Conservation (phyloP, 495 filamentous ascomycete genomes). For the Diplogelasinospora grovesii region DNA sequence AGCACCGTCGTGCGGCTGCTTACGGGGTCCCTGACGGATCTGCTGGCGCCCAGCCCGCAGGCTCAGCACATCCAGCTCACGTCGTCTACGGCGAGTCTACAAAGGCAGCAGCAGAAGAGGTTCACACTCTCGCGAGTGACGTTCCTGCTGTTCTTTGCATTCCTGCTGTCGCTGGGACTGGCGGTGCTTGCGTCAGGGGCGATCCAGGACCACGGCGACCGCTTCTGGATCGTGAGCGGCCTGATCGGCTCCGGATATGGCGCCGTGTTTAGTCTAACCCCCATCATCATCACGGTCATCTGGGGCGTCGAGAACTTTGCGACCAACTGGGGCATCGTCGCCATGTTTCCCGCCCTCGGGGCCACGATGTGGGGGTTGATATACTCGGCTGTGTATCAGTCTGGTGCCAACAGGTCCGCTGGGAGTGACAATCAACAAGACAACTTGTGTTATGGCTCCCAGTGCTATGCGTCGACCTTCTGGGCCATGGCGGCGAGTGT, state of each 20-base stretch:
- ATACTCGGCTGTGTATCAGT: conserved; percentile 76
- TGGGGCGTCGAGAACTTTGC: conserved; percentile 99
- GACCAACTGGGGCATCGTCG: conserved; percentile 95
- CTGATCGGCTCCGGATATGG: conserved; percentile 87
- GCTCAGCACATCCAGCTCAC: conserved; percentile 34
- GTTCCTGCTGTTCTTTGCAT: conserved; percentile 69
- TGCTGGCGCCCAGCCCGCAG: conserved; percentile 65
- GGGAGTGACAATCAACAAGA: conserved; percentile 25
- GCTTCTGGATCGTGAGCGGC: conserved; percentile 75
- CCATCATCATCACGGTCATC: conserved; percentile 87
- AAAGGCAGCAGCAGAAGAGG: conserved; percentile 28
- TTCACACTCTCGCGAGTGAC: conserved; percentile 66
- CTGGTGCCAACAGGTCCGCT: conserved; percentile 36
- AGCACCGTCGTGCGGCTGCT: conserved; percentile 83
- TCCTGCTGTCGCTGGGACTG: conserved; percentile 71
- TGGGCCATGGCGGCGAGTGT: conserved; percentile 75
- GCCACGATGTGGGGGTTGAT: conserved; percentile 80
- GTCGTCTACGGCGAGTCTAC: conserved; percentile 15
- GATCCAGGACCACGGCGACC: conserved; percentile 55
- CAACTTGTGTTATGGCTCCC: conserved; percentile 63
- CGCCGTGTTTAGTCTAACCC: conserved; percentile 78
- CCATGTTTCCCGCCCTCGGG: conserved; percentile 79
- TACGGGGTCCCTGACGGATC: conserved; percentile 78
- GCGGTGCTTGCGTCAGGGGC: conserved; percentile 65
- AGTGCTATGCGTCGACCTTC: conserved; percentile 71